Base-by-base conservation (phyloP, 2,329 filamentous ascomycete species). In the Xylariaceae sp. region DNA sequence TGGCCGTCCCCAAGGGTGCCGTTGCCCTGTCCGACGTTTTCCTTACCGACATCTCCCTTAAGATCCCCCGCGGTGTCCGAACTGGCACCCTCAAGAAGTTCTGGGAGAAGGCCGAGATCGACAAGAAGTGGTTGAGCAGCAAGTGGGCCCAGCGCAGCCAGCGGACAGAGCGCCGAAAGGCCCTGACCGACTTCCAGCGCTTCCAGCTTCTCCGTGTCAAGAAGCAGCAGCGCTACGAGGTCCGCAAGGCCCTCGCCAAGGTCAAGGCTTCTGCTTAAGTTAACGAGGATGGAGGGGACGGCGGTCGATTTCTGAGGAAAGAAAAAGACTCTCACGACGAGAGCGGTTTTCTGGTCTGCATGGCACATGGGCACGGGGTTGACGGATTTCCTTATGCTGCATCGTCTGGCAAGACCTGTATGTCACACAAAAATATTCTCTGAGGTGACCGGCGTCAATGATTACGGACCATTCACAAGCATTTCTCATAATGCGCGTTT, bases 151-250 rank as follows among this genome's bases (percentile, higher is more conserved):
- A 99, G 90, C 92, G 91, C 86, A 87, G 89, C 76, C 86, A 87
- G 71, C 88, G 90, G 81, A 84, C 85, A 73, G 84, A 90, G 80
- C 89, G 90, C 82, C 89, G 94, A 84, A 89, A 88, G 82, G 86
- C 86, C 74, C 84, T 99, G 70, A 95, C 88, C 80, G 94, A 99
- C 86, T 99, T 99, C 77, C 94, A 99, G 85, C 89, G 94, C 79
- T 99, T 97, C 91, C 97, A 99, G 90, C 94, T 97, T 74, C 85
- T 97, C 87, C 88, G 93, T 80, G 85, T 97, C 82, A 95, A 93
- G 89, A 99, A 99, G 88, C 92, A 97, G 88, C 90, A 92, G 78
- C 90, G 92, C 78, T 97, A 95, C 82, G 92, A 97, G 85, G 88
- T 96, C 81, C 89, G 89, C 82, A 97, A 97, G 89, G 88, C 90